Conservation (phyloP, 2,329 filamentous ascomycete species). For the Cercospora zeina region DNA sequence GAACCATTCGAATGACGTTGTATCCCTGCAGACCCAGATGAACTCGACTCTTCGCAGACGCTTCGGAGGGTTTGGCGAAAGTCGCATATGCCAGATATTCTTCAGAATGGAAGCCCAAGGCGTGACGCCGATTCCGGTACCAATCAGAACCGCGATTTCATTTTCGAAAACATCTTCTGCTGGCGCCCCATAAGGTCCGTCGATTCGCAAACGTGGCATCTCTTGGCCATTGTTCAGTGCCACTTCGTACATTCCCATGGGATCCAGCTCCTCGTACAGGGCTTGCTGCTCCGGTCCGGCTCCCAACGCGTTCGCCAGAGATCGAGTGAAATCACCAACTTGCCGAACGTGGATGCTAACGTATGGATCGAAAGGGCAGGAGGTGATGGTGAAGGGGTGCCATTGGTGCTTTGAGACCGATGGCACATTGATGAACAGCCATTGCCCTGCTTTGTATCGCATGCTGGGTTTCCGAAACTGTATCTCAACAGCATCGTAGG, state of each 20-base stretch:
- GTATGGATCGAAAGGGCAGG: slow-evolving; percentile 93
- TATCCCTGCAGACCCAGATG: slow-evolving; percentile 98
- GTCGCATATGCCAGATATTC: slow-evolving; percentile 96
- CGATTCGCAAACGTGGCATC: slow-evolving; percentile 87
- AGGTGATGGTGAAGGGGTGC: slow-evolving; percentile 99
- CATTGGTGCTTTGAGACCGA: slow-evolving; percentile 87
- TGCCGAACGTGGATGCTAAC: slow-evolving; percentile 93
- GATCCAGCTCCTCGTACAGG: slow-evolving; percentile 86
- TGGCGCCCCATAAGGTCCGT: slow-evolving; percentile 93
- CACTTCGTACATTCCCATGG: slow-evolving; percentile 96
- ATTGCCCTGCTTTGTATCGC: slow-evolving; percentile 97
- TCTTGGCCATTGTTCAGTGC: slow-evolving; percentile 88
- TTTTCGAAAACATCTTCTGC: slow-evolving; percentile 97
- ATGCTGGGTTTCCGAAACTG: slow-evolving; percentile 96
- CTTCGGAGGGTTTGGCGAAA: slow-evolving; percentile 82
- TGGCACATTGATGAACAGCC: slow-evolving; percentile 94
- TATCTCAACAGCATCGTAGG: slow-evolving; percentile 95
- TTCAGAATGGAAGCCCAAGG: slow-evolving; percentile 88
- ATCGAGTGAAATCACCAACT: slow-evolving; percentile 91
- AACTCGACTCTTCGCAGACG: slow-evolving; percentile 95
- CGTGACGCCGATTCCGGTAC: slow-evolving; percentile 83
- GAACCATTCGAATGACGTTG: slow-evolving; percentile 97
- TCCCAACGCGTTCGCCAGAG: slow-evolving; percentile 94
- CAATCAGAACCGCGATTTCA: slow-evolving; percentile 81
- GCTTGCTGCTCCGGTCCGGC: slow-evolving; percentile 84